A percentile compares a stretch with the other conserved stretches of the same genome.
Conservation (phyloP, 257 asterid genomes). For the Solanum microdontum region DNA sequence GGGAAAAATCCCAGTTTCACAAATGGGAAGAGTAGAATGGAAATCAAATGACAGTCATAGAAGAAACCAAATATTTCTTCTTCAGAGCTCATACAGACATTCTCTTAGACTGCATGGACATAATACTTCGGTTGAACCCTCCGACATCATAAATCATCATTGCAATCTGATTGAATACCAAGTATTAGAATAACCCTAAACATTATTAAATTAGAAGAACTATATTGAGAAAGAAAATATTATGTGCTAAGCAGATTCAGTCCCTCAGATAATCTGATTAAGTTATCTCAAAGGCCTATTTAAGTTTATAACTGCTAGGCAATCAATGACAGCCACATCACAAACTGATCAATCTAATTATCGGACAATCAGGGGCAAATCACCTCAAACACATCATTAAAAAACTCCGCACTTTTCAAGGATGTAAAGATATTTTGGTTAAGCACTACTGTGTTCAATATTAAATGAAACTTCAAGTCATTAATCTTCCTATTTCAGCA, state of each 20-base stretch:
- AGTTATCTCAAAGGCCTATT: not conserved
- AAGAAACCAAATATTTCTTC: constrained; percentile 4
- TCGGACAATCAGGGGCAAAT: not conserved
- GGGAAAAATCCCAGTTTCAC: not conserved
- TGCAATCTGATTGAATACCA: constrained; percentile 2
- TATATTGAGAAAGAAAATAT: not conserved
- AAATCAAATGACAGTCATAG: not conserved
- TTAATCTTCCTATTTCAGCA: not conserved
- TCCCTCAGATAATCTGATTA: not conserved
- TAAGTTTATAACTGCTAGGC: not conserved
- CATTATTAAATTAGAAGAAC: not conserved
- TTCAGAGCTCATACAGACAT: not conserved
- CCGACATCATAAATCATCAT: constrained; percentile 3
- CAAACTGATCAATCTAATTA: not conserved
- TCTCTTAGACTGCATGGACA: constrained; percentile 8
- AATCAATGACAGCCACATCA: not conserved
- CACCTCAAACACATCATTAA: not conserved
- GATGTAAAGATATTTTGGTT: not conserved
- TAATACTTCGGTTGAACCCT: not conserved
- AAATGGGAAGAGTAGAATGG: not conserved
- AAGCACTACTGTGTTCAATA: not conserved
- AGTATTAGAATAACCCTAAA: constrained; percentile 1
- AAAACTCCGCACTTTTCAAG: not conserved
- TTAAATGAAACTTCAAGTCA: not conserved
- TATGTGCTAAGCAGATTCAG: not conserved